Percentiles rank a stretch among this genome's conserved stretches.
phyloP scores from a whole-genome alignment of 192 early-diverging fungal genomes.

The Haplosporangium gracile region DNA sequence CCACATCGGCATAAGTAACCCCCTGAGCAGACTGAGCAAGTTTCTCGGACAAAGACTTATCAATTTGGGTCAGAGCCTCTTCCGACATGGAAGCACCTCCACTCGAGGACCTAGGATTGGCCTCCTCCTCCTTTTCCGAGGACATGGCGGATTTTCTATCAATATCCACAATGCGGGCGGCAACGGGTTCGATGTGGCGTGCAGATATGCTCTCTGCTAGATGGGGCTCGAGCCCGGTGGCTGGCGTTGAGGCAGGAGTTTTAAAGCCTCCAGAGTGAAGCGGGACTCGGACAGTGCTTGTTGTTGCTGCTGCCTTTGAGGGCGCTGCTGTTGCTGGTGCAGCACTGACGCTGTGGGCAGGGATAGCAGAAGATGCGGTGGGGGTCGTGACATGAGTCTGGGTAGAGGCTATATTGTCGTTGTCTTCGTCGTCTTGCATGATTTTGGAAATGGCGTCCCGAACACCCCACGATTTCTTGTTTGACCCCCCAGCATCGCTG shows the following conservation, averaged over 20 bases:
- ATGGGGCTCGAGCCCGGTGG: neutral
- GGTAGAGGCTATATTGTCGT: neutral
- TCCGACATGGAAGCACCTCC: neutral
- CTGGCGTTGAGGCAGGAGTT: neutral
- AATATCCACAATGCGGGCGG: neutral
- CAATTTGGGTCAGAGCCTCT: neutral
- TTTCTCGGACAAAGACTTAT: neutral
- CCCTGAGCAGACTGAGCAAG: neutral
- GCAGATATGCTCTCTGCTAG: neutral
- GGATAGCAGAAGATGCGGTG: no score
- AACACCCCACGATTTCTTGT: slow-evolving; percentile 11
- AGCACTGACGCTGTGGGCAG: neutral
- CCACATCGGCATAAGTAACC: neutral
- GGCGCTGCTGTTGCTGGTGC: neutral
- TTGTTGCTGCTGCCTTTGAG: neutral
- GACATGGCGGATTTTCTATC: neutral
- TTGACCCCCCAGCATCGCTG: neutral
- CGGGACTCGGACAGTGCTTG: neutral
- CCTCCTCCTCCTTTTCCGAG: neutral
- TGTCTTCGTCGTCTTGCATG: slow-evolving; percentile 2
- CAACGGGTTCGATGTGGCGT: neutral
- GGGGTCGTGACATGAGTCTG: no score
- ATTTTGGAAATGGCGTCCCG: slow-evolving; percentile 19
- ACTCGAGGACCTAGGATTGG: neutral
- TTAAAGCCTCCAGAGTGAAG: neutral